These are phyloP conservation scores for Candida ovalis DNA, from an alignment of 805 yeast genomes.

Conservation along the genomic window DNA sequence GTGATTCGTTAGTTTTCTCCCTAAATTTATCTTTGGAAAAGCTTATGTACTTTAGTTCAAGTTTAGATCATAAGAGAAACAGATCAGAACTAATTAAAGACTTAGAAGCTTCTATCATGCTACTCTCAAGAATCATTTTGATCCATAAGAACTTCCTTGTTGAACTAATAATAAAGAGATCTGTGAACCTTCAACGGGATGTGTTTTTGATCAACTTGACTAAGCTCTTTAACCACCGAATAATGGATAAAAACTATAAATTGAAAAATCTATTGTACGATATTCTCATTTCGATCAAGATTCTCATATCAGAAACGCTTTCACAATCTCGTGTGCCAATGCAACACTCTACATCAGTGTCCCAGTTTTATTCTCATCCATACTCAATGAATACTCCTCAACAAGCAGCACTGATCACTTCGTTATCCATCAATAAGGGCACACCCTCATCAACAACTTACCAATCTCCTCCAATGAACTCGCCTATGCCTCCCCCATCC, in stretches of 20 bases:
- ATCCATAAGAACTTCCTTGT: constrained; percentile 53
- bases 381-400: constrained; percentile 8
- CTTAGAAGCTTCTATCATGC: constrained; percentile 36
- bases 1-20: constrained; percentile 39
- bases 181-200: constrained; percentile 39
- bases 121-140: constrained; percentile 51
- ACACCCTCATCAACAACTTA: constrained; percentile 20
- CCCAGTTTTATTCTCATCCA: constrained; percentile 1
- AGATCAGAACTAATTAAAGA: constrained; percentile 14
- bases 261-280: constrained; percentile 57
- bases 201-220: constrained; percentile 46
- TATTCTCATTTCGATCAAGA: constrained; percentile 50
- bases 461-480: constrained; percentile 22
- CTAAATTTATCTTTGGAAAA: constrained; percentile 38
- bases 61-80: constrained; percentile 21
- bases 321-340: constrained; percentile 7
- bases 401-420: constrained; percentile 14
- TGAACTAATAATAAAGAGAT: constrained; percentile 39
- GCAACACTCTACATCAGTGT: constrained; percentile 1
- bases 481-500: constrained; percentile 25
- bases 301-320: constrained; percentile 28
- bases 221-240: constrained; percentile 40
- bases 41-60: constrained; percentile 29
- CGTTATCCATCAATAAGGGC: constrained; percentile 19
- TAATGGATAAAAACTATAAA: constrained; percentile 43